Evolutionary conservation across 768 basidiomycete genomes (phyloP).

Genomic region (Mycena crocata): DNA sequence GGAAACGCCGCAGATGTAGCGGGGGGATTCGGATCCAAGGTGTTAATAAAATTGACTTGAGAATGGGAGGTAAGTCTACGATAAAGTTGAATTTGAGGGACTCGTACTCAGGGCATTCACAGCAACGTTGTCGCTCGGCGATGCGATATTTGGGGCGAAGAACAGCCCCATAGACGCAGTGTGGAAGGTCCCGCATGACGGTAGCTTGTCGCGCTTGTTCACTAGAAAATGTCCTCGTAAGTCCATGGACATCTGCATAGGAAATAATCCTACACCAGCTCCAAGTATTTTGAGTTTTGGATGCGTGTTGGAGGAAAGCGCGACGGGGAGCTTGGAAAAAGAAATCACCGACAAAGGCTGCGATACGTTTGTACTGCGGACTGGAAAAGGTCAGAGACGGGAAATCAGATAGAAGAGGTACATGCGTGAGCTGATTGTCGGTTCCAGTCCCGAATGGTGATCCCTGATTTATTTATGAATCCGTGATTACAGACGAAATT

Average conservation of each 20-base stretch:
- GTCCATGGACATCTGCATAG: background rate
- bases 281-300: constrained; percentile 46
- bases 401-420: background rate
- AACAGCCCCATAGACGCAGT: constrained; percentile 27
- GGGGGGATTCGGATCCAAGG: constrained; percentile 41
- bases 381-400: constrained; percentile 30
- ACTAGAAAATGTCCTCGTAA: constrained; percentile 38
- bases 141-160: constrained; percentile 13
- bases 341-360: constrained; percentile 51
- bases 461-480: background rate
- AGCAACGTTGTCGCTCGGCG: background rate
- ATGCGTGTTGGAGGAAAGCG: constrained; percentile 44
- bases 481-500: background rate
- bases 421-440: no score
- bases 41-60: constrained; percentile 33
- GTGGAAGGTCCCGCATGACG: constrained; percentile 42
- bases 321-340: constrained; percentile 49
- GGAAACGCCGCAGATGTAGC: constrained; percentile 25
- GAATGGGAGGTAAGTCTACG: no score
- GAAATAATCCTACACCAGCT: constrained; percentile 33
- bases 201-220: constrained; percentile 45
- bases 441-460: constrained; percentile 22
- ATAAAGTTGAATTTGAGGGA: background rate
- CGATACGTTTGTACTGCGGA: constrained; percentile 54
- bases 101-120: constrained; percentile 16